phyloP scores from a whole-genome alignment of 495 filamentous ascomycete genomes.

The Amniculicola lignicola region DNA sequence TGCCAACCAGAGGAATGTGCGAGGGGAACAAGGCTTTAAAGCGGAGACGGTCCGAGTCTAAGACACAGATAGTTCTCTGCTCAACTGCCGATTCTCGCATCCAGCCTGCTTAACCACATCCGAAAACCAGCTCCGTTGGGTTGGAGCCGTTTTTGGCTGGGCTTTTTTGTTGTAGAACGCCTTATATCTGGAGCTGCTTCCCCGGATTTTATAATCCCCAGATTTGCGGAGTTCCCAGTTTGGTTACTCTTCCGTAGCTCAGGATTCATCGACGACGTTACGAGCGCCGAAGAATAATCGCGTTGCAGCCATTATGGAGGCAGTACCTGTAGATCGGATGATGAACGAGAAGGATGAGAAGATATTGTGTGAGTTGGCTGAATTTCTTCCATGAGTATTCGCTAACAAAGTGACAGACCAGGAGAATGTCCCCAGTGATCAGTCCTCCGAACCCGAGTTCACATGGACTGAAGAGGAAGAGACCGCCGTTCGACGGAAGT shows the following conservation, averaged over 20 bases:
- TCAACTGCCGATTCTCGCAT: constrained; percentile 20
- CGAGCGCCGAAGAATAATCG: neutral
- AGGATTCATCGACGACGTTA: neutral
- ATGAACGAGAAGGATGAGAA: constrained; percentile 15
- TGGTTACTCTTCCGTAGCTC: neutral
- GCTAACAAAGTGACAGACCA: constrained; percentile 4
- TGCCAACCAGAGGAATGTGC: neutral
- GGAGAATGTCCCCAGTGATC: constrained; percentile 21
- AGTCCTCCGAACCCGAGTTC: constrained; percentile 24
- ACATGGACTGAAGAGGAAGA: constrained; percentile 46
- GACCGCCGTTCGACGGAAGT: constrained; percentile 47
- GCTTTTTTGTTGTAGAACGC: too few species aligned
- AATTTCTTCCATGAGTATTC: neutral
- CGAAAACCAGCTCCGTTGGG: neutral
- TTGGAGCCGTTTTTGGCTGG: too few species aligned
- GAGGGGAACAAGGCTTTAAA: constrained; percentile 15
- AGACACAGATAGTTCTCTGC: neutral
- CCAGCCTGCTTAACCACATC: neutral
- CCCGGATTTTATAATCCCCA: constrained; percentile 13
- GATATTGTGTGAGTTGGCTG: constrained; percentile 4
- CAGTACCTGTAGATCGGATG: neutral
- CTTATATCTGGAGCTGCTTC: constrained; percentile 18
- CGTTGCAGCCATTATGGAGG: neutral
- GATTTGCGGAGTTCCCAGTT: neutral
- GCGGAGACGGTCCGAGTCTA: constrained; percentile 5